Base-by-base conservation (phyloP, 116 monocot genomes). In the Trichopus zeylanicus region DNA sequence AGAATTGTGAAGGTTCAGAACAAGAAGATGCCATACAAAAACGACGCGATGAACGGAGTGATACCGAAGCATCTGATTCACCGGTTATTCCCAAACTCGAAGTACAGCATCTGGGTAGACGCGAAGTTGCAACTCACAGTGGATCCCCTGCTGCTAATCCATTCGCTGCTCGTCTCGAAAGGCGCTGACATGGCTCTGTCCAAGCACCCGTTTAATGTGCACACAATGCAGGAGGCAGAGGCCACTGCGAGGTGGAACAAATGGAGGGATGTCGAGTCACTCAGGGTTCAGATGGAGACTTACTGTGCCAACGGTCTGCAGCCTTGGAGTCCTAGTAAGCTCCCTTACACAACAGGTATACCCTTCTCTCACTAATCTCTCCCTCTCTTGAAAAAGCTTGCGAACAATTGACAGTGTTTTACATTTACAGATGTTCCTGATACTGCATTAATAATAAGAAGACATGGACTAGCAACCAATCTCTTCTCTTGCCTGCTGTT, bases 181-280 rank as follows among this genome's bases (percentile, higher is more conserved):
- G 53, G 47, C n/a, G 86, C 49, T 0, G 94, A 89, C 61, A 77
- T 94, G 83, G 89, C 86, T 15, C 19, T 94, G 9, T 85, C 89
- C 13, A 82, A 80, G 70, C 89, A 94, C 49, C 89, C 89, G 0
- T 78, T 86, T 29, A 89, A 86, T 47, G 38, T 67, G 19, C 86
- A 94, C 67, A 72, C 86, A 20, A 83, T 94, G 94, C 83, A 94
- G 66, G 94, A 94, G 69, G 89, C 89, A 0, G 67, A 86, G 69
- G 83, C 94, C 20, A 89, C 94, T 1, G 89, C 86, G 8, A 75
- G 94, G 68, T 94, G 94, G 89, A 72, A 34, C 53, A 93, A 93
- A 47, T 94, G 89, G 86, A 21, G 52, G 1, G 86, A 85, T 30
- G 60, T 93, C 9, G 78, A 89, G 13, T 66, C 67, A 6, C 20